These are phyloP conservation scores for Nannochloropsis salina DNA, from an alignment of 108 stramenopile genomes.

Conservation along the genomic window DNA sequence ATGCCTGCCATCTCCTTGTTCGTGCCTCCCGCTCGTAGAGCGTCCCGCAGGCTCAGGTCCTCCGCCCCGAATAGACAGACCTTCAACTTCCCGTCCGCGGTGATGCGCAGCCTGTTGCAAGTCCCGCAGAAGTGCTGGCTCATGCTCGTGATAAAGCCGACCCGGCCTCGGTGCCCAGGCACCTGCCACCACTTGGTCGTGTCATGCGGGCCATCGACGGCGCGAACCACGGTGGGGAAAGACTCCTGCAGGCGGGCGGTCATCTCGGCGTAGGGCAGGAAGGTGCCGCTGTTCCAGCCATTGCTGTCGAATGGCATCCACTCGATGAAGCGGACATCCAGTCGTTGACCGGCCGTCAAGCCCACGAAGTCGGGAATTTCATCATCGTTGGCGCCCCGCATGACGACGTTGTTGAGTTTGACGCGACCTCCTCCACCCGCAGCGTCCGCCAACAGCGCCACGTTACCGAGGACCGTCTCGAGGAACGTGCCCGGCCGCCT, in stretches of 20 bases:
- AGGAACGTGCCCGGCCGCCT: constrained; percentile 74
- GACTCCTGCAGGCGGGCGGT: constrained; percentile 32
- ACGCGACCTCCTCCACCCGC: constrained; percentile 53
- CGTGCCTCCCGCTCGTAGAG: constrained; percentile 57
- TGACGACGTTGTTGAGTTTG: constrained; percentile 91
- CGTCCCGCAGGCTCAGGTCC: constrained; percentile 76
- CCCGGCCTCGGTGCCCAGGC: constrained; percentile 41
- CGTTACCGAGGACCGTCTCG: constrained; percentile 35
- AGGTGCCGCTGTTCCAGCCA: constrained; percentile 67
- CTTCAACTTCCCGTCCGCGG: constrained; percentile 93
- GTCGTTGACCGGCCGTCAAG: constrained; percentile 58
- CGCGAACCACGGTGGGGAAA: constrained; percentile 33
- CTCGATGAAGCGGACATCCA: constrained; percentile 96
- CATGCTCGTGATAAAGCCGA: constrained; percentile 99
- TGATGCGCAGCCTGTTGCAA: constrained; percentile 95
- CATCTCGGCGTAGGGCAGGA: constrained; percentile 74
- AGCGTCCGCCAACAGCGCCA: neutral
- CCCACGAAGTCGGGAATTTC: constrained; percentile 75
- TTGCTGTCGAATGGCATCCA: constrained; percentile 99
- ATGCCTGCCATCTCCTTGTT: constrained; percentile 61
- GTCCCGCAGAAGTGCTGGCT: constrained; percentile 89
- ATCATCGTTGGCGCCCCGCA: constrained; percentile 80
- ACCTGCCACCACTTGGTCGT: constrained; percentile 93
- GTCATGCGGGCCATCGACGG: constrained; percentile 74
- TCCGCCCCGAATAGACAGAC: constrained; percentile 84